phyloP scores from a whole-genome alignment of 768 basidiomycete genomes.

The Peribolospora baueri region DNA sequence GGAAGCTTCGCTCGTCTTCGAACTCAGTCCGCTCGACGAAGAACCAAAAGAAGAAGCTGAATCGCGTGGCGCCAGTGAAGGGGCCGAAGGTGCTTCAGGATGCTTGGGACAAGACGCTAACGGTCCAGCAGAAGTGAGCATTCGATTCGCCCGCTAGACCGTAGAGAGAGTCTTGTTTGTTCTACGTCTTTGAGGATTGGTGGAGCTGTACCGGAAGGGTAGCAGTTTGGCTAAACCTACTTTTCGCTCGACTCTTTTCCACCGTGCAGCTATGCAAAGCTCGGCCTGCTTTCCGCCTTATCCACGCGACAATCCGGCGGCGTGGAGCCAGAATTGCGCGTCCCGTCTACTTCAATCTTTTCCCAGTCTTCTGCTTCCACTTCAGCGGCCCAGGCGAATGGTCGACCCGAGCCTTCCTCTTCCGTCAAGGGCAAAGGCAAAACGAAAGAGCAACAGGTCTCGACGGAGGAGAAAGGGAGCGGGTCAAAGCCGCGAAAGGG shows the following conservation, averaged over 20 bases:
- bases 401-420: slow-evolving; percentile 2
- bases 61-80: slow-evolving; percentile 9
- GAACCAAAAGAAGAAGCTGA: slow-evolving; percentile 36
- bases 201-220: too few species aligned
- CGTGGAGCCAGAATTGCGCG: slow-evolving; percentile 2
- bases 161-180: neutral
- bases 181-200: neutral
- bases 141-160: neutral
- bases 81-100: slow-evolving; percentile 4
- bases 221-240: too few species aligned
- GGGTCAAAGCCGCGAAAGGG: slow-evolving; percentile 28
- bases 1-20: slow-evolving; percentile 56
- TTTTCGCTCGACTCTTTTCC: neutral
- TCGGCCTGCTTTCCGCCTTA: slow-evolving; percentile 5
- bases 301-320: slow-evolving; percentile 10
- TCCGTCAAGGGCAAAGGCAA: neutral
- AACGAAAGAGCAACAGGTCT: neutral
- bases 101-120: slow-evolving; percentile 11
- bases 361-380: neutral
- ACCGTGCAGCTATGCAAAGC: slow-evolving; percentile 3
- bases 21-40: slow-evolving; percentile 33
- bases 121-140: slow-evolving; percentile 10
- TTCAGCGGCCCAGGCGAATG: slow-evolving; percentile 3
- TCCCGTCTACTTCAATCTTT: neutral
- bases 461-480: neutral